These are phyloP conservation scores for Boletus huronensis DNA, from an alignment of 768 basidiomycete genomes.

Conservation along the genomic window DNA sequence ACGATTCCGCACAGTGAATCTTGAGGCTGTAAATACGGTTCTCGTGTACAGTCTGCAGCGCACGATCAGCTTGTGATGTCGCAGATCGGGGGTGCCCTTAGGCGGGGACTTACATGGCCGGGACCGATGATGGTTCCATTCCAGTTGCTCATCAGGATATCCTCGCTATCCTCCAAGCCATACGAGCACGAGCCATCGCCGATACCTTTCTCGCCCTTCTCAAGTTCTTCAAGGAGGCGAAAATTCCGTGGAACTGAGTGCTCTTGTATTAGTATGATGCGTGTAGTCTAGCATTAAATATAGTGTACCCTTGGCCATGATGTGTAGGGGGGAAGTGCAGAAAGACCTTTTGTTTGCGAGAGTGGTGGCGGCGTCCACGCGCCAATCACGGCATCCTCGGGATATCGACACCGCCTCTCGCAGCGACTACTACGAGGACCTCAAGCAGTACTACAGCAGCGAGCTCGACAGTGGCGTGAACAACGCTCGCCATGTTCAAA, in stretches of 20 bases:
- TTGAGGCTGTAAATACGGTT: slow-evolving; percentile 97
- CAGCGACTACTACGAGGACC: slow-evolving; percentile 14
- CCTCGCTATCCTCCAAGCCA: slow-evolving; percentile 91
- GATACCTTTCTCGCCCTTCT: slow-evolving; percentile 99
- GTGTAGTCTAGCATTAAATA: neutral
- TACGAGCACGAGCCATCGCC: slow-evolving; percentile 98
- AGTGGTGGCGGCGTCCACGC: neutral
- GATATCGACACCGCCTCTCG: slow-evolving; percentile 30
- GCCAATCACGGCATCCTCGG: slow-evolving; percentile 12
- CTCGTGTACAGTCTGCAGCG: slow-evolving; percentile 85
- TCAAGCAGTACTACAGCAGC: slow-evolving; percentile 14
- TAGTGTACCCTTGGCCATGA: slow-evolving; percentile 53
- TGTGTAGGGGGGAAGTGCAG: slow-evolving; percentile 4
- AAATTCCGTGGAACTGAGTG: slow-evolving; percentile 90
- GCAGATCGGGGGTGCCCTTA: slow-evolving; percentile 3
- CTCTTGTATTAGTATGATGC: neutral
- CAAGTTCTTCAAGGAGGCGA: slow-evolving; percentile 94
- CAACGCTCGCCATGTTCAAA: slow-evolving; percentile 56
- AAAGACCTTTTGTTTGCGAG: neutral
- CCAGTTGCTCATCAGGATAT: slow-evolving; percentile 98
- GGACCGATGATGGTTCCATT: slow-evolving; percentile 99
- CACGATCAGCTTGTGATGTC: slow-evolving; percentile 16
- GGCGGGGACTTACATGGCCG: slow-evolving; percentile 71
- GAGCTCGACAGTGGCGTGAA: slow-evolving; percentile 5
- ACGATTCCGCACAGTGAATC: slow-evolving; percentile 74